These are phyloP conservation scores for Zopfochytrium polystomum DNA, from an alignment of 371 early-diverging fungal genomes.

Conservation along the genomic window DNA sequence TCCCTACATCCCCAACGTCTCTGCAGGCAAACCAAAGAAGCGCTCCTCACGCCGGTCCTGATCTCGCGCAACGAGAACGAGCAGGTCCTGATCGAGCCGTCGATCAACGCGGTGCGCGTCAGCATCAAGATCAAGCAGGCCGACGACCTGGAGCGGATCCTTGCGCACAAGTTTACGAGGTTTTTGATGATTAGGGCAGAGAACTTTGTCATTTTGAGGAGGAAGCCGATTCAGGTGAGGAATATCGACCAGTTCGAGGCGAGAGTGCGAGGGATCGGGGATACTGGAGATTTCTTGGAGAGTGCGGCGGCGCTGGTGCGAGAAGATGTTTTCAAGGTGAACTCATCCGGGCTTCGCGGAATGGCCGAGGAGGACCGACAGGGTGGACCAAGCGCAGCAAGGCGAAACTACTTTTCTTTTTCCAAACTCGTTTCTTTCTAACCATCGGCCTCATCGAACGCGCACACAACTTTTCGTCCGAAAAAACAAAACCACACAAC, in stretches of 20 bases:
- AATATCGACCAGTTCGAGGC: background rate
- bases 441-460: too few species aligned
- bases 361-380: background rate
- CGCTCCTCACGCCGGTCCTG: slow-evolving; percentile 81
- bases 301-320: background rate
- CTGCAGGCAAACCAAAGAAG: slow-evolving; percentile 56
- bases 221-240: slow-evolving; percentile 82
- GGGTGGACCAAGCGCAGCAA: background rate
- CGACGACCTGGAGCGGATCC: slow-evolving; percentile 92
- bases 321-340: background rate
- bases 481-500: too few species aligned
- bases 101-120: slow-evolving; percentile 91
- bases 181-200: slow-evolving; percentile 97
- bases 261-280: background rate
- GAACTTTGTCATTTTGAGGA: slow-evolving; percentile 88
- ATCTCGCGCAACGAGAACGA: slow-evolving; percentile 95
- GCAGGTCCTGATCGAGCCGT: slow-evolving; percentile 86
- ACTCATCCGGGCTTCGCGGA: background rate
- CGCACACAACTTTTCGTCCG: too few species aligned
- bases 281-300: background rate
- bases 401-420: background rate
- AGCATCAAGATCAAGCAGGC: slow-evolving; percentile 96
- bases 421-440: too few species aligned
- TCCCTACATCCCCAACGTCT: too few species aligned
- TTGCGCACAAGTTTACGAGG: slow-evolving; percentile 93